Evolutionary conservation across 768 basidiomycete genomes (phyloP).

Genomic region (Leccinellum luteum): DNA sequence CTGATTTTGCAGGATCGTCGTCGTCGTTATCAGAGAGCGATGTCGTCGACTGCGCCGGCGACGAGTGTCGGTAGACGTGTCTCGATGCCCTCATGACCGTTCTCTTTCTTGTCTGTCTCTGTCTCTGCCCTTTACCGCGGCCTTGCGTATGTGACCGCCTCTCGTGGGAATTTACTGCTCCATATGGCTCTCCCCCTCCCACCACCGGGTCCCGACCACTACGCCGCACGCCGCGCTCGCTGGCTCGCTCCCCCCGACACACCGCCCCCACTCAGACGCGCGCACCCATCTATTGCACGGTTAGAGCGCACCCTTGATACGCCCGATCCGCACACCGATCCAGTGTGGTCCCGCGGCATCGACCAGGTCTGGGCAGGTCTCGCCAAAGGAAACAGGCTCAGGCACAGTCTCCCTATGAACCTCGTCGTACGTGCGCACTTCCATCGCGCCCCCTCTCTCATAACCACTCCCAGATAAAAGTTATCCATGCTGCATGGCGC

Average conservation of each 20-base stretch:
- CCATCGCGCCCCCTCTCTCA: neutral
- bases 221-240: conserved; percentile 56
- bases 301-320: conserved; percentile 49
- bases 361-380: conserved; percentile 65
- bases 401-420: conserved; percentile 57
- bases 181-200: conserved; percentile 42
- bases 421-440: conserved; percentile 50
- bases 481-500: conserved; percentile 73
- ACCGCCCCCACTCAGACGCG: conserved; percentile 23
- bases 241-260: conserved; percentile 47
- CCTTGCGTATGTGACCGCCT: neutral
- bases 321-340: conserved; percentile 49
- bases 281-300: conserved; percentile 42
- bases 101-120: too few relatives aligned
- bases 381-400: conserved; percentile 54
- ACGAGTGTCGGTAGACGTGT: conserved; percentile 40
- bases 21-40: conserved; percentile 75
- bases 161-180: conserved; percentile 20
- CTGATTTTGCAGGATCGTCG: conserved; percentile 56
- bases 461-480: conserved; percentile 53
- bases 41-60: conserved; percentile 67
- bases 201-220: conserved; percentile 62
- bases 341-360: conserved; percentile 55
- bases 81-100: conserved; percentile 29
- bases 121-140: neutral